Evolutionary conservation across 2,329 filamentous ascomycete genomes (phyloP), one percentile per base, ranked within the genome.

Genomic region (Beauveria medogensis): DNA sequence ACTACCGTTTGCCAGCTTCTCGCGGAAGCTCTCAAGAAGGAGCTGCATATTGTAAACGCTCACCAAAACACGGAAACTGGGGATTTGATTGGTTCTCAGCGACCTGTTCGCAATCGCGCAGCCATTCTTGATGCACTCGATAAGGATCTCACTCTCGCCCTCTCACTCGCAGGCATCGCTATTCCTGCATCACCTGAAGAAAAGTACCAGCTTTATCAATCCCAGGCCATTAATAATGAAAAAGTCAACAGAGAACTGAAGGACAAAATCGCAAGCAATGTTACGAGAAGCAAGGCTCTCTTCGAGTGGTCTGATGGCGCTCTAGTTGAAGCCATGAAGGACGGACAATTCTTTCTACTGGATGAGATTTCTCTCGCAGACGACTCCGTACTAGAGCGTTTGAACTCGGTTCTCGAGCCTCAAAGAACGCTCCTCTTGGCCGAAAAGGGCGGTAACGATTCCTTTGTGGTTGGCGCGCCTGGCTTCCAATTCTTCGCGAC

Each of bases 31-130:
- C 82, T 91, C 64, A 78, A 80, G 18, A 91, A 88, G 68, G 79
- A 90, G 64, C 78, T 99, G 44, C 87, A 92, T 66, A 94, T 93
- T 67, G 88, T 99, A 69, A 99, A 99, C 70, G 94, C 95, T 3
- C 95, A 99, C 73, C 93, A 97, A 67, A 99, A 99, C 66, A 92
- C 94, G 0, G 95, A 99, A 72, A 97, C 95, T 0, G 93, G 94
- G 18, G 94, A 99, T 73, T 80, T 99, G 12, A 97, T 99, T 65
- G 94, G 94, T 65, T 94, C 94, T 3, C 94, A 99, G 72, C 80
- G 94, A 63, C 94, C 94, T 3, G 84, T 97, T 24, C 84, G 95
- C 64, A 97, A 97, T 71, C 85, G 92, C 47, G 84, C 87, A 16
- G 84, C 84, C 1, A 84, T 96, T 40, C 77, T 90, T 41, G 84